These are phyloP conservation scores for Pseudocercospora ulei DNA, from an alignment of 2,329 filamentous ascomycete genomes.

Conservation along the genomic window DNA sequence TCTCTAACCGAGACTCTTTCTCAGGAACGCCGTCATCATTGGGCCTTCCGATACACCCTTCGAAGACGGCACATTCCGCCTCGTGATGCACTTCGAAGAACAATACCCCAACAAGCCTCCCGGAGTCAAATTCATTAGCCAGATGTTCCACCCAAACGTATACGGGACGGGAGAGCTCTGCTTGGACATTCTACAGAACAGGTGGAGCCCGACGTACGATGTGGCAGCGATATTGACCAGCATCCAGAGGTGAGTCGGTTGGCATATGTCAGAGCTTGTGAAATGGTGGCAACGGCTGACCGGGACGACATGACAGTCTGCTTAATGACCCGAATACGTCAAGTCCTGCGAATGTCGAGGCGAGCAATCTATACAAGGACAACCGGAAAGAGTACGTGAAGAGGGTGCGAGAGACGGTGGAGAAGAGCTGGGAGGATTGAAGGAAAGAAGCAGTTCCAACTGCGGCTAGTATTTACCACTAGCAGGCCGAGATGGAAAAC, in stretches of 20 bases:
- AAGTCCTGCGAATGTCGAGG: constrained; percentile 93
- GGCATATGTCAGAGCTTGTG: neutral
- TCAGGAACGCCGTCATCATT: constrained; percentile 96
- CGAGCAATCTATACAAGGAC: constrained; percentile 96
- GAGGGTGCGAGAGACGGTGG: constrained; percentile 87
- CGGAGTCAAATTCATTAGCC: constrained; percentile 93
- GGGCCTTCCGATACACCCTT: constrained; percentile 94
- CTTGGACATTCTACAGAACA: constrained; percentile 90
- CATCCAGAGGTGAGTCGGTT: constrained; percentile 67
- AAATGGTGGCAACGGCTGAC: constrained; percentile 5
- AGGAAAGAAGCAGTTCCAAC: constrained; percentile 2
- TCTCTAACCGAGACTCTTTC: constrained; percentile 12
- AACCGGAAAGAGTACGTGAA: constrained; percentile 95
- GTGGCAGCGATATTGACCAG: constrained; percentile 94
- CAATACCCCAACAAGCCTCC: constrained; percentile 98
- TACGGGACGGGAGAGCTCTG: constrained; percentile 95
- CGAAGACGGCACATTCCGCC: constrained; percentile 92
- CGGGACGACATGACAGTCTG: constrained; percentile 49
- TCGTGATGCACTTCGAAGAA: constrained; percentile 99
- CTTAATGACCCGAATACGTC: constrained; percentile 98
- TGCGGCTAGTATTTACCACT: neutral
- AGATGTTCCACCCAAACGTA: constrained; percentile 99
- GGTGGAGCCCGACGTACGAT: constrained; percentile 98
- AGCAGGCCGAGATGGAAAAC: neutral
- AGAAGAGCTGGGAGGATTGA: constrained; percentile 94